These are phyloP conservation scores for Pachysandra terminalis DNA, from an alignment of 164 flowering plant genomes.

Conservation along the genomic window DNA sequence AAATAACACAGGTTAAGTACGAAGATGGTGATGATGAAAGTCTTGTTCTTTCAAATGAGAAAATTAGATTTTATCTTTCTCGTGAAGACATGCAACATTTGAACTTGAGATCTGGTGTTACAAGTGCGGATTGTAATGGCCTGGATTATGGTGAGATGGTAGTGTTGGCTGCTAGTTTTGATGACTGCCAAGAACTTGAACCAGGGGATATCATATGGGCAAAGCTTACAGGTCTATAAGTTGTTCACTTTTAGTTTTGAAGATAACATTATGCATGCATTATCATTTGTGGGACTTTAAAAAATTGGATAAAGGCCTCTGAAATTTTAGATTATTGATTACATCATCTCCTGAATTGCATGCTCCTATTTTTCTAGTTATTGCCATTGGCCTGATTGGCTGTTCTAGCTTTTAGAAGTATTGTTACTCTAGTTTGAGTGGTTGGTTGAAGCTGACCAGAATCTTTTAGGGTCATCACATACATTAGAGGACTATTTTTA, in stretches of 20 bases:
- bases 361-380: too few species aligned
- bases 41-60: constrained; percentile 55
- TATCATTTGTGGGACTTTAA: not conserved
- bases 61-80: constrained; percentile 62
- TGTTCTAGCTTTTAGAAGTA: too few species aligned
- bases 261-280: not conserved
- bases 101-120: constrained; percentile 36
- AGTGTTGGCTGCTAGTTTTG: constrained; percentile 83
- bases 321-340: too few species aligned
- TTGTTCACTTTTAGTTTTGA: not conserved
- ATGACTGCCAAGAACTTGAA: constrained; percentile 71
- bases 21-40: constrained; percentile 74
- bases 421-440: too few species aligned
- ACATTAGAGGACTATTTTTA: too few species aligned
- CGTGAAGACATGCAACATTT: constrained; percentile 58
- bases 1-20: constrained; percentile 57
- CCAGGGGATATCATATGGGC: constrained; percentile 96
- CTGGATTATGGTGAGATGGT: constrained; percentile 73
- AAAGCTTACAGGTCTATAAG: constrained; percentile 73
- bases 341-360: too few species aligned
- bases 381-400: too few species aligned
- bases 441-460: too few species aligned
- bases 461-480: too few species aligned
- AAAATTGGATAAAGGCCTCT: not conserved
- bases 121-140: constrained; percentile 35